A percentile compares a stretch with the other conserved stretches of the same genome.
These are phyloP conservation scores for Diaporthe nobilis DNA, from an alignment of 2,329 filamentous ascomycete genomes.

Conservation along the genomic window DNA sequence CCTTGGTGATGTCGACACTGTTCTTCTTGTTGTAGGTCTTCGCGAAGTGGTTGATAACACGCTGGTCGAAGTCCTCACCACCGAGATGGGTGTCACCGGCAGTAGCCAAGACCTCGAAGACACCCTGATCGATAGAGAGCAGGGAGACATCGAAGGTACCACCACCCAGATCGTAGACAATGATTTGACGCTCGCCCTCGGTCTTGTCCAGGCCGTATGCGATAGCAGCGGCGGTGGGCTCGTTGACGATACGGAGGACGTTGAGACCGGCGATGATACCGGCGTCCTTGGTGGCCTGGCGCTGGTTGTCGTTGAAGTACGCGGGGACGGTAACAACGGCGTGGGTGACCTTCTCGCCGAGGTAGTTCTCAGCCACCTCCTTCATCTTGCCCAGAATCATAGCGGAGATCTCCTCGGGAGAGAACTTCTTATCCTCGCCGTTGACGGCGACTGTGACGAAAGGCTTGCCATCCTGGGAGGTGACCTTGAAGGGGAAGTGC, in stretches of 20 bases:
- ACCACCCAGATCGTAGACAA: slow-evolving; percentile 94
- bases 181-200: slow-evolving; percentile 86
- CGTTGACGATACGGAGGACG: slow-evolving; percentile 96
- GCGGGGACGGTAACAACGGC: slow-evolving; percentile 94
- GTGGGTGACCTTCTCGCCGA: slow-evolving; percentile 87
- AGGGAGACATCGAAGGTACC: slow-evolving; percentile 96
- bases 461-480: slow-evolving; percentile 92
- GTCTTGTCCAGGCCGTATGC: slow-evolving; percentile 94
- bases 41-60: slow-evolving; percentile 95
- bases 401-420: slow-evolving; percentile 84
- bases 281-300: slow-evolving; percentile 96
- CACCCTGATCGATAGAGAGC: slow-evolving; percentile 90
- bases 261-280: slow-evolving; percentile 93
- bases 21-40: slow-evolving; percentile 99
- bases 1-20: slow-evolving; percentile 91
- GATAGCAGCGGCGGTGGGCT: slow-evolving; percentile 94
- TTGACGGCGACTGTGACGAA: slow-evolving; percentile 81
- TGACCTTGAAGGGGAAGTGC: slow-evolving; percentile 98
- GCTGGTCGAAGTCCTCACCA: slow-evolving; percentile 99
- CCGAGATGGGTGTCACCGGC: slow-evolving; percentile 97
- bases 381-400: slow-evolving; percentile 90
- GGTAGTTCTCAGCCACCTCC: slow-evolving; percentile 83
- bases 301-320: slow-evolving; percentile 99
- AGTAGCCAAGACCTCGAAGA: slow-evolving; percentile 94
- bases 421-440: slow-evolving; percentile 78